A percentile compares a stretch with the other conserved stretches of the same genome.
Conservation (phyloP, 169 alveolate genomes). For the Cryptosporidium sp. region DNA sequence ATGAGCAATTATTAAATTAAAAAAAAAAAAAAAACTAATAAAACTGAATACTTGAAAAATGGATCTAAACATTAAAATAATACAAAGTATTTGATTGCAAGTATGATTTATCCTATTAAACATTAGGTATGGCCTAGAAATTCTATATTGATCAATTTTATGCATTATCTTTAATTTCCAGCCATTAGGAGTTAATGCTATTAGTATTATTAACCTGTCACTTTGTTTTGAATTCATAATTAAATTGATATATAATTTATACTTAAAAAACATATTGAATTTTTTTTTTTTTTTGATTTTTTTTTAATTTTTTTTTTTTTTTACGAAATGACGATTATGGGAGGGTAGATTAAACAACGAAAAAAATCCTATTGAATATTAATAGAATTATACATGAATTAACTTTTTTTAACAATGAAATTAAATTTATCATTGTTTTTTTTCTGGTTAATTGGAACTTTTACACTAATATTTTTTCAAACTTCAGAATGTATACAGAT, state of each 20-base stretch:
- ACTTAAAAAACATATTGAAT: not conserved
- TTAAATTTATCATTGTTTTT: not conserved
- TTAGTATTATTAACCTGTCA: no score
- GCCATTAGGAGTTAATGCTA: not conserved
- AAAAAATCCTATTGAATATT: not conserved
- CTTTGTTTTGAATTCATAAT: not conserved
- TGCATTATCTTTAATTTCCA: no score
- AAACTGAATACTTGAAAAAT: not conserved
- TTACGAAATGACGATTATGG: constrained; percentile 40
- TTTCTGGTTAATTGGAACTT: not conserved
- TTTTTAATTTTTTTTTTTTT: not conserved
- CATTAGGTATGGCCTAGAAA: no score
- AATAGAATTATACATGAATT: not conserved
- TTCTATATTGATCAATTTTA: no score
- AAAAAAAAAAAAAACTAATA: no score
- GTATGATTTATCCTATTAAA: no score
- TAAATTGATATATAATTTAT: no score
- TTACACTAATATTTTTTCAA: not conserved
- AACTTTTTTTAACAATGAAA: constrained; percentile 3
- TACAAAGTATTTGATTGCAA: no score
- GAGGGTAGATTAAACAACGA: constrained; percentile 11
- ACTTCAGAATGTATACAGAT: constrained; percentile 23
- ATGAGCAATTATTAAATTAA: no score
- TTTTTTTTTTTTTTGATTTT: not conserved
- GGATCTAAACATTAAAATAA: no score